Percentiles rank a stretch among this genome's conserved stretches.
phyloP scores from a whole-genome alignment of 2,329 filamentous ascomycete genomes.

The Epichloe gansuensis region DNA sequence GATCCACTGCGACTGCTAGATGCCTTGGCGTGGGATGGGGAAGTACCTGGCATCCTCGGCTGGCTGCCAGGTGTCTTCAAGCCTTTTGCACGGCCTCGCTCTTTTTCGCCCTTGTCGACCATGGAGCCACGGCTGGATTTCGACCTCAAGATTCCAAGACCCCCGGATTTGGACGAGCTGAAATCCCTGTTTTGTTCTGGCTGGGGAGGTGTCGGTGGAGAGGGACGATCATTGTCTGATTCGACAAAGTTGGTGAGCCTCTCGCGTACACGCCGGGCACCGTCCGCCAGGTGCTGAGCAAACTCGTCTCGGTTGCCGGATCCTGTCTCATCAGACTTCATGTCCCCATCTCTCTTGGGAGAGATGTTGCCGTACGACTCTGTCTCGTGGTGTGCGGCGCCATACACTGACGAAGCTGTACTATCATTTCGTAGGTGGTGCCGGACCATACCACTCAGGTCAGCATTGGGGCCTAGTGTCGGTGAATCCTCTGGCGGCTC shows the following conservation, averaged over 20 bases:
- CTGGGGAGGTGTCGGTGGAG: constrained; percentile 18
- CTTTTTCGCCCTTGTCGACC: constrained; percentile 30
- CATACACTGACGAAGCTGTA: constrained; percentile 68
- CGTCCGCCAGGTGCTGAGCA: constrained; percentile 56
- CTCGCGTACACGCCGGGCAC: constrained; percentile 59
- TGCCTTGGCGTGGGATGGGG: constrained; percentile 26
- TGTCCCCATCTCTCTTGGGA: background rate
- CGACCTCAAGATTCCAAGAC: constrained; percentile 49
- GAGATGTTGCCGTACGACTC: constrained; percentile 3
- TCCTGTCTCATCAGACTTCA: background rate
- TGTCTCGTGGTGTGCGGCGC: constrained; percentile 26
- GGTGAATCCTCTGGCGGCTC: constrained; percentile 52
- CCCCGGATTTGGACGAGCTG: constrained; percentile 32
- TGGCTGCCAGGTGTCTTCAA: constrained; percentile 50
- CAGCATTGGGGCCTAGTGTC: constrained; percentile 55
- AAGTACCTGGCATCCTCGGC: constrained; percentile 25
- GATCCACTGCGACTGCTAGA: constrained; percentile 8
- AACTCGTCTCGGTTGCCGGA: constrained; percentile 52
- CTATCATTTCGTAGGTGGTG: constrained; percentile 76
- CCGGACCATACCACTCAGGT: constrained; percentile 68
- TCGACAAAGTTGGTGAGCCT: constrained; percentile 58
- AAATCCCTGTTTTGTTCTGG: constrained; percentile 22
- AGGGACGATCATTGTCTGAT: constrained; percentile 34
- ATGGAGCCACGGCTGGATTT: constrained; percentile 59
- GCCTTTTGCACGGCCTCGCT: constrained; percentile 35